phyloP scores from a whole-genome alignment of 176 grass and related monocot species.

The Otatea glauca region DNA sequence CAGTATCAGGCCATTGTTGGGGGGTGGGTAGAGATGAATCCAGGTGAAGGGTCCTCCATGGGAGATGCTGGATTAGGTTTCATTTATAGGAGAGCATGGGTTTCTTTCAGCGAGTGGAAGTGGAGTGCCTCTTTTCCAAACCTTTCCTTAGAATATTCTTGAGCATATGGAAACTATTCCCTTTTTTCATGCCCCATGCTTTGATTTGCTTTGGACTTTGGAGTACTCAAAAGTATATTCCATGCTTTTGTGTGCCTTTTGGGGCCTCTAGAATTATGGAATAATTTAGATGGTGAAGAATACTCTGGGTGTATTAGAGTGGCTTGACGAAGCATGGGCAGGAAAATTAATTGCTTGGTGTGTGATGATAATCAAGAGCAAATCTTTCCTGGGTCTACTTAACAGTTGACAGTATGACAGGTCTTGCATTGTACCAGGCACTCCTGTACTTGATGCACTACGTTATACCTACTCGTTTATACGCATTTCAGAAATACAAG shows the following conservation, averaged over 20 bases:
- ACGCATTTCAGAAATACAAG: too few species aligned
- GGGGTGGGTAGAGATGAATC: conserved; percentile 20
- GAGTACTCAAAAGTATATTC: conserved; percentile 58
- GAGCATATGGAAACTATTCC: conserved; percentile 41
- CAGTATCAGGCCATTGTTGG: conserved; percentile 44
- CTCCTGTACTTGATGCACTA: neutral
- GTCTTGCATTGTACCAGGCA: neutral
- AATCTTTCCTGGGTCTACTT: neutral
- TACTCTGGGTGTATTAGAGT: conserved; percentile 13
- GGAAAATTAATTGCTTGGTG: conserved; percentile 38
- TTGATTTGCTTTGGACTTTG: conserved; percentile 44
- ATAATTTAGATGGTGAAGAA: conserved; percentile 11
- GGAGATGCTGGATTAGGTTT: conserved; percentile 18
- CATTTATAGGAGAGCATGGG: conserved; percentile 49
- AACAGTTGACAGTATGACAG: neutral
- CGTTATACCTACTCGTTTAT: neutral
- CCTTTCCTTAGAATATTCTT: conserved; percentile 55
- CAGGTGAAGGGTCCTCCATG: conserved; percentile 47
- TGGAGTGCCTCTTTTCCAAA: conserved; percentile 31
- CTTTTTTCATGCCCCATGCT: conserved; percentile 39
- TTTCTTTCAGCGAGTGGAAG: conserved; percentile 48
- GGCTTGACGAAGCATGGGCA: conserved; percentile 51
- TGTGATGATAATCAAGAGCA: conserved; percentile 25
- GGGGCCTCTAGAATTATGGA: neutral
- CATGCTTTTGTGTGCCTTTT: conserved; percentile 30